A percentile compares a stretch with the other conserved stretches of the same genome.
phyloP scores from a whole-genome alignment of 805 yeast species.

The Sugiyamaella qingdaonensis region DNA sequence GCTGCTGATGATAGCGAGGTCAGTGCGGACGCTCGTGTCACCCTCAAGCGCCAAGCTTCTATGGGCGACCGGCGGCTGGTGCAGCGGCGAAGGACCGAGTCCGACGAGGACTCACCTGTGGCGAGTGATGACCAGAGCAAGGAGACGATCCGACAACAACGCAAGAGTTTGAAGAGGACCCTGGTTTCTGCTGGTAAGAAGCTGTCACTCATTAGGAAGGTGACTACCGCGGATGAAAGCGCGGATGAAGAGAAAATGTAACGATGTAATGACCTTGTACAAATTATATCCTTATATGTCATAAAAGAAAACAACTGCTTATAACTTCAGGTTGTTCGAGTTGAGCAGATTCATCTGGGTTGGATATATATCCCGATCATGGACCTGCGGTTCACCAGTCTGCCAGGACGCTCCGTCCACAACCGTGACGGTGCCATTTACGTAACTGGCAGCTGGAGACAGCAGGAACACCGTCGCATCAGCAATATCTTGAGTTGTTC shows the following conservation, averaged over 20 bases:
- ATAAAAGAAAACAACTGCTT: neutral
- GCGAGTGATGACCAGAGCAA: neutral
- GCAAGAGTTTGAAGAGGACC: slow-evolving; percentile 10
- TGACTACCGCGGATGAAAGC: slow-evolving; percentile 1
- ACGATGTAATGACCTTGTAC: neutral
- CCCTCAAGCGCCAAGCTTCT: slow-evolving; percentile 13
- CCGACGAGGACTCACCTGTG: neutral
- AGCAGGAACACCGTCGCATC: slow-evolving; percentile 80
- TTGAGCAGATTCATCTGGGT: slow-evolving; percentile 4
- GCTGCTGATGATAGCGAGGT: neutral
- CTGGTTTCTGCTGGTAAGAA: slow-evolving; percentile 19
- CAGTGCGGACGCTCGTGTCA: slow-evolving; percentile 3
- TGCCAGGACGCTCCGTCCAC: slow-evolving; percentile 96
- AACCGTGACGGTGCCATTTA: slow-evolving; percentile 71
- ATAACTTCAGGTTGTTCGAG: slow-evolving; percentile 1
- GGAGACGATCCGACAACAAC: neutral
- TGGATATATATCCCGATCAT: slow-evolving; percentile 10
- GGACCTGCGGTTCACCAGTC: slow-evolving; percentile 19
- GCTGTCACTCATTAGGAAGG: slow-evolving; percentile 12
- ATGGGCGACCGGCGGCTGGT: neutral
- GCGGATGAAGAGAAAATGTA: slow-evolving; percentile 1
- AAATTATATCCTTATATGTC: neutral
- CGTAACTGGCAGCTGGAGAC: slow-evolving; percentile 73
- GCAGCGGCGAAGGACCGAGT: slow-evolving; percentile 8
- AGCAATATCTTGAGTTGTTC: slow-evolving; percentile 75